Conservation (phyloP, 768 basidiomycete species). For the Termitomyces sp. region DNA sequence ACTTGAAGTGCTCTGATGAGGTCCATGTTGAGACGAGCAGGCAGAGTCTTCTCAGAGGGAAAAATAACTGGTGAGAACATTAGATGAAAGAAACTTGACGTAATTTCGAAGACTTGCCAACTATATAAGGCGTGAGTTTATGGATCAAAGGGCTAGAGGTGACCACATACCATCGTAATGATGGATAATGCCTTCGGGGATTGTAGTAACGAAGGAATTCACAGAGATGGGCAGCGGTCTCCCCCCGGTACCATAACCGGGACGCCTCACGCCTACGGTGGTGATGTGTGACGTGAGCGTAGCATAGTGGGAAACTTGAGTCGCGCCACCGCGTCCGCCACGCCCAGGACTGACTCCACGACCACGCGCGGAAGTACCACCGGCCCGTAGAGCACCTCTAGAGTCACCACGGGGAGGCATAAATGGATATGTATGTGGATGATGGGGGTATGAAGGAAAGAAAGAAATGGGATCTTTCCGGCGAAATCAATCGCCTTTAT, state of each 20-base stretch:
- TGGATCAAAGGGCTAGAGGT: not conserved
- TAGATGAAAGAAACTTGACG: not conserved
- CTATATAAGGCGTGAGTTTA: not conserved
- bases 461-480: not conserved
- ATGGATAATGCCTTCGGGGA: slow-evolving; percentile 59
- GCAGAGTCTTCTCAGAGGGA: slow-evolving; percentile 64
- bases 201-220: slow-evolving; percentile 62
- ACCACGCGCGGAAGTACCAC: slow-evolving; percentile 8
- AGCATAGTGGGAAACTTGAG: slow-evolving; percentile 22
- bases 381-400: slow-evolving; percentile 22
- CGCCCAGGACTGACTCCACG: slow-evolving; percentile 15
- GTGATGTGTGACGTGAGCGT: slow-evolving; percentile 32
- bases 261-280: slow-evolving; percentile 64
- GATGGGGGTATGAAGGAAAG: slow-evolving; percentile 10
- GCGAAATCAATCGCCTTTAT: slow-evolving; percentile 11
- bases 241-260: slow-evolving; percentile 58
- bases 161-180: slow-evolving; percentile 70
- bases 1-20: slow-evolving; percentile 61
- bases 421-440: not conserved
- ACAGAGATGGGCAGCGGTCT: slow-evolving; percentile 31
- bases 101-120: not conserved
- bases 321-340: slow-evolving; percentile 28
- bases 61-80: slow-evolving; percentile 43
- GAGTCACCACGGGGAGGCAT: slow-evolving; percentile 36
- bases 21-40: slow-evolving; percentile 64